Base-by-base conservation (phyloP, 2,329 filamentous ascomycete genomes). In the Aspergillaceae sp. region DNA sequence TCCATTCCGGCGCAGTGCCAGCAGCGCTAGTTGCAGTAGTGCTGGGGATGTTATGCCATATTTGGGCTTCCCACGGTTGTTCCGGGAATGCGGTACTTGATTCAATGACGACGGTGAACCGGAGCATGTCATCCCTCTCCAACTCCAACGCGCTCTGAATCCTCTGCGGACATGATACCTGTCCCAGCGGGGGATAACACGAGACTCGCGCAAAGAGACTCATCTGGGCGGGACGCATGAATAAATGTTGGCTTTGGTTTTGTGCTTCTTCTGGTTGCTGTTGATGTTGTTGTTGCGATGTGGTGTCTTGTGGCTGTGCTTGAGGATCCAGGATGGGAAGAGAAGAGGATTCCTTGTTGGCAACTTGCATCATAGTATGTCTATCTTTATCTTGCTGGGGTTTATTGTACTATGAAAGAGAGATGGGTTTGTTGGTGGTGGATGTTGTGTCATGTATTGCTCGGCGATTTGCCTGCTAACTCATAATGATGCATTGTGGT, bases 101-200 rank as follows among this genome's bases (percentile, higher is more conserved):
- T 55, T 90, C 82, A 30, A 94, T 73, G 8, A 90, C 66, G 5
- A 85, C 82, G 0, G 78, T 82, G 54, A 96, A 83, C 1, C 64
- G 61, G 35, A 84, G 70, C 44, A 54, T 56, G 51, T 62, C 56
- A 10, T 55, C 48, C 28, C 52, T 41, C 11, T 50, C 49, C 3
- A 48, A 53, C 29, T 48, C 48, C 6, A 46, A 45, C 5, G 42
- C 57, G 11, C 66, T 58, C 47, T 66, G 62, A 11, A 63, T 56
- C 35, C 67, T 59, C 28, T 71, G 65, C 19, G 86, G 59, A 42
- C 78, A 74, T 1, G 87, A 89, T 27, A 86, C 76, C 61, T 90
- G 86, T 2, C 83, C 87, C 43, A 95, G 67, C 1, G 87, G 80
- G 8, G 90, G 90, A 57, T 81, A 83, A 49, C 74, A 80, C 4